Percentiles rank a stretch among this genome's conserved stretches.
Conservation (phyloP, 306 rosid genomes). For the Acacia confusa region DNA sequence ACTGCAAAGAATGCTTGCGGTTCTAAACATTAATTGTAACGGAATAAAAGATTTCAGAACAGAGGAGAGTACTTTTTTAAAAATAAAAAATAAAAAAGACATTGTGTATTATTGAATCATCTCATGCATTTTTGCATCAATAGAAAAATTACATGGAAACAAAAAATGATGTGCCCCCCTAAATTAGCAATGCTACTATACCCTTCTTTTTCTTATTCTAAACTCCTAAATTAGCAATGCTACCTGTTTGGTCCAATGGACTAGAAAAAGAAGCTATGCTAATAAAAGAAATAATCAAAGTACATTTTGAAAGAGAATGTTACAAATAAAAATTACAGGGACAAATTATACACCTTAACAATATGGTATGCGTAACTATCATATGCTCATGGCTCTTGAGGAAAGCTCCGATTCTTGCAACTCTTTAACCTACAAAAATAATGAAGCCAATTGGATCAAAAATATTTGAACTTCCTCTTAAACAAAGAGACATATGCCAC, state of each 20-base stretch:
- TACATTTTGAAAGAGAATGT: slow-evolving; percentile 43
- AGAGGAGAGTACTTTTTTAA: too few relatives aligned
- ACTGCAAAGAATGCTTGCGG: not conserved
- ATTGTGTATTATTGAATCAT: not conserved
- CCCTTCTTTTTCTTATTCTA: slow-evolving; percentile 17
- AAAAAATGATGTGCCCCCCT: not conserved
- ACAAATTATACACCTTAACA: slow-evolving; percentile 32
- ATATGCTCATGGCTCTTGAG: slow-evolving; percentile 79
- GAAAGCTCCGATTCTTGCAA: slow-evolving; percentile 61
- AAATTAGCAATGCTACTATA: slow-evolving; percentile 31
- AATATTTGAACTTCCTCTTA: not conserved
- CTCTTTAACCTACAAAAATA: slow-evolving; percentile 54
- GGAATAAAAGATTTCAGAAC: too few relatives aligned
- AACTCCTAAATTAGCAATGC: not conserved
- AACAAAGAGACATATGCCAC: not conserved
- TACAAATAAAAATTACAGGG: slow-evolving; percentile 40
- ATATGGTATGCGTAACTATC: slow-evolving; percentile 35
- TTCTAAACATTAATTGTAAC: too few relatives aligned
- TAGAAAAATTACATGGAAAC: not conserved
- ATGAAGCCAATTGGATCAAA: slow-evolving; percentile 7
- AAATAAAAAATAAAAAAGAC: too few relatives aligned
- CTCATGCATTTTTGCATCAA: not conserved
- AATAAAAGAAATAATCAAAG: slow-evolving; percentile 48
- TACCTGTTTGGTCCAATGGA: slow-evolving; percentile 24
- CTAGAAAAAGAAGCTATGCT: slow-evolving; percentile 35